Base-by-base conservation (phyloP, 306 rosid species). In the Luffa aegyptiaca region DNA sequence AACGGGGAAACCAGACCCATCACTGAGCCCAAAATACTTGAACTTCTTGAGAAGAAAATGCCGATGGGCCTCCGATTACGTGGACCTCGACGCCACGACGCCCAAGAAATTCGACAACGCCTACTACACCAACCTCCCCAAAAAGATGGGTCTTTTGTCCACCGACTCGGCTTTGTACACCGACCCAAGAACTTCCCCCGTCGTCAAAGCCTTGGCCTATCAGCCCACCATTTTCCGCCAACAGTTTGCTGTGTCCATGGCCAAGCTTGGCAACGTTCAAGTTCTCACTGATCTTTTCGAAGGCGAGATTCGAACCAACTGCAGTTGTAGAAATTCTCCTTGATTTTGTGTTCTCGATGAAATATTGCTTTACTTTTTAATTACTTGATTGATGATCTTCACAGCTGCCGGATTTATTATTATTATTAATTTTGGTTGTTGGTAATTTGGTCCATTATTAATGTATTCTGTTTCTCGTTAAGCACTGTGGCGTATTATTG, bases 1-100 rank as follows among this genome's bases (percentile, higher is more conserved):
- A 53, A 90, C 90, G 14, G 88, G 90, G 0, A 87, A 81, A 81
- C 74, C 89, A n/a, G 96, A 94, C 87, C 89, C 91, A 61, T 69
- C 91, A 14, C 21, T 91, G 14, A 81, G 87, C 78, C 65, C 82
- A 0, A 80, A 79, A 52, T 92, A 91, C 81, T 36, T 89, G 1
- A 90, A 85, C 79, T 95, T 81, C 86, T 88, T 90, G 90, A 84
- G 82, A 76, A 90, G 97, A 62, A 91, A 92, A 81, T 91, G 97
- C 72, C 81, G 97, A 88, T 95, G 98, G 98, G 92, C 88, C 5
- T 88, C 93, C 0, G 98, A 92, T 4, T 90, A 86, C 79, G 92
- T 89, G n/a, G 90, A 91, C 33, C 93, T 92, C 20, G 98, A 95
- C 86, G 90, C 95, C 0, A 80, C 81, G 63, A 91, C 92, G 6